Percentiles rank a stretch among this genome's conserved stretches.
phyloP scores from a whole-genome alignment of 192 early-diverging fungal species.

The Allomyces arbusculus region DNA sequence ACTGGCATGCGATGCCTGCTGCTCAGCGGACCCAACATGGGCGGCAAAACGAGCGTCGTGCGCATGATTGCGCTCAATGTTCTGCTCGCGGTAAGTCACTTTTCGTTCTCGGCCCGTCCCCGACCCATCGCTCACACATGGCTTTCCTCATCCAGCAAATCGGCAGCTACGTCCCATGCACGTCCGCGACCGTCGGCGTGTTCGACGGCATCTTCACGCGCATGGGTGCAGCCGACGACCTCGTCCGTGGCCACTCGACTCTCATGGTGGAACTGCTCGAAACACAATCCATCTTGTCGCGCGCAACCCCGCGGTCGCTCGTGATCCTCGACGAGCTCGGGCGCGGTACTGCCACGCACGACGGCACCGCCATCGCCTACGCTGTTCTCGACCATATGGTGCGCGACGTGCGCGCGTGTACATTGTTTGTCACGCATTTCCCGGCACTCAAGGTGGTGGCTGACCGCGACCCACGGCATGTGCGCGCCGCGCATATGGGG shows the following conservation, averaged over 20 bases:
- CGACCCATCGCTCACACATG: conserved; percentile 12
- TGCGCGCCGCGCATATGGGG: conserved; percentile 27
- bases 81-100: neutral
- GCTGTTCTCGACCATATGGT: conserved; percentile 39
- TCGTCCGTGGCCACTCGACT: conserved; percentile 43
- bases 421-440: conserved; percentile 66
- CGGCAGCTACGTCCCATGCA: conserved; percentile 51
- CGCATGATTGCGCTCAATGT: conserved; percentile 34
- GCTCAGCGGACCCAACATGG: conserved; percentile 61
- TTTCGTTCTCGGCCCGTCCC: too few species aligned
- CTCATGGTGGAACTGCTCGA: conserved; percentile 64
- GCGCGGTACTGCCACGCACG: conserved; percentile 51
- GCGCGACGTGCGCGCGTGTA: conserved; percentile 19
- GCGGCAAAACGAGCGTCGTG: conserved; percentile 49
- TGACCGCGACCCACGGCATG: conserved; percentile 8
- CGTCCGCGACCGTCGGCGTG: conserved; percentile 36
- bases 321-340: conserved; percentile 71
- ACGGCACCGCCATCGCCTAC: conserved; percentile 50
- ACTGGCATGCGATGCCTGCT: conserved; percentile 8
- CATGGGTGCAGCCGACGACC: conserved; percentile 51
- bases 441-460: conserved; percentile 35
- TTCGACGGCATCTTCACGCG: conserved; percentile 50
- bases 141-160: conserved; percentile 36
- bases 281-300: conserved; percentile 44
- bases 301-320: conserved; percentile 32